Base-by-base conservation (phyloP, 192 early-diverging fungal species). In the Backusella australiensis region DNA sequence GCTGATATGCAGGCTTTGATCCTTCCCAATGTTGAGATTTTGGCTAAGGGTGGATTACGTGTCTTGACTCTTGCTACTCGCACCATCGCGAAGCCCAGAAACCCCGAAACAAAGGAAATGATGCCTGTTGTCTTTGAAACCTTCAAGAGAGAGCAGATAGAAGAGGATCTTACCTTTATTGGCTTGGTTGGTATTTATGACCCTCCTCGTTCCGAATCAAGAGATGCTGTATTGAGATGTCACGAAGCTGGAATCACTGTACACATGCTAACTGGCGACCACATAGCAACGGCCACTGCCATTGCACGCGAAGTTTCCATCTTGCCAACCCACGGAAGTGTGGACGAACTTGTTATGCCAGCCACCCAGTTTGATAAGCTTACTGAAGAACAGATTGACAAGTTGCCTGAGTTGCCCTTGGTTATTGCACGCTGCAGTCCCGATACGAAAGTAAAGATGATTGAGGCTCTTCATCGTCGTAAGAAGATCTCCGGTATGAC, bases 361-460 rank as follows among this genome's bases (percentile, higher is more conserved):
- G 97, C 96, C 34, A 86, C 80, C 65, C 91, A 95, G 74, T 91
- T 99, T 73, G 97, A 99, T 82, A 73, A 91, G 39, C 75, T 97
- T 67, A 87, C 93, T 0, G 96, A 97, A 66, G 91, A 94, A 17
- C 83, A 92, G 11, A 88, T 99, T 49, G 93, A 95, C 32, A 84
- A 84, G 14, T 82, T 96, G 32, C 82, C 80, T 0, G 91, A 94
- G 29, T 90, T 96, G 34, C 96, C 97, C 34, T 85, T 91, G 21
- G 96, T 98, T 34, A 94, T 98, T 89, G 96, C 97, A 0, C 91
- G 97, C 68, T 95, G 95, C 84, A 89, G 87, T 76, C 97, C 97
- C 21, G 96, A 99, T 77, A 97, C 96, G 83, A 99, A 99, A 85
- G 91, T 97, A 76, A 98, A 99, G 82, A 97, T 99, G 85, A 96